Evolutionary conservation across 306 rosid species (phyloP).

Genomic region (Vigna reflexopilosa): DNA sequence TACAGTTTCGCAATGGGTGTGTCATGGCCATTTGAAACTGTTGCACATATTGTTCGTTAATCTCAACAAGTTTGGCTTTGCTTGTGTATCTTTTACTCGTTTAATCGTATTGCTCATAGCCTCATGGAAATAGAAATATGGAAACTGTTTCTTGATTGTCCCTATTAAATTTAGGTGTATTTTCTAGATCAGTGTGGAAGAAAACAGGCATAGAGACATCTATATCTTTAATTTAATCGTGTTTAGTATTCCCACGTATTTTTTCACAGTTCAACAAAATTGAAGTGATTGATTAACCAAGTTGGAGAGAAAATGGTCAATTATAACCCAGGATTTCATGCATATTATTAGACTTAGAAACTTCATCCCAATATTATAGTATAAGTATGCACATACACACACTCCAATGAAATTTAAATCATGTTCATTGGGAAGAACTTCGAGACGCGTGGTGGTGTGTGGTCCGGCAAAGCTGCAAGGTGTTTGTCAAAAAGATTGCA

Average conservation of each 20-base stretch:
- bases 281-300: neutral
- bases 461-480: conserved; percentile 34
- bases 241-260: neutral
- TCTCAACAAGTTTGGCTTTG: neutral
- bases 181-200: neutral
- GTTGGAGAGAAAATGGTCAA: conserved; percentile 21
- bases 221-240: neutral
- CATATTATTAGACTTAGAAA: conserved; percentile 42
- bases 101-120: conserved; percentile 21
- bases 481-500: conserved; percentile 28
- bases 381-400: neutral
- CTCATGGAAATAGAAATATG: neutral
- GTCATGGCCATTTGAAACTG: neutral
- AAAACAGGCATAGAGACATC: neutral
- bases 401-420: conserved; percentile 7
- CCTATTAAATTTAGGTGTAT: neutral
- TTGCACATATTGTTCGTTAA: conserved; percentile 22
- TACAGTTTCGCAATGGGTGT: neutral
- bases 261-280: neutral
- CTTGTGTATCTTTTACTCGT: neutral
- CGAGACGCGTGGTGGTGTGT: conserved; percentile 6
- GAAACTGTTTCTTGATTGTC: neutral
- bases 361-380: conserved; percentile 42
- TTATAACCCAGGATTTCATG: conserved; percentile 37
- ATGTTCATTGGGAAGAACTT: conserved; percentile 25